A percentile compares a stretch with the other conserved stretches of the same genome.
Conservation (phyloP, 1,139 yeast genomes). For the Yamadazyma sp. region DNA sequence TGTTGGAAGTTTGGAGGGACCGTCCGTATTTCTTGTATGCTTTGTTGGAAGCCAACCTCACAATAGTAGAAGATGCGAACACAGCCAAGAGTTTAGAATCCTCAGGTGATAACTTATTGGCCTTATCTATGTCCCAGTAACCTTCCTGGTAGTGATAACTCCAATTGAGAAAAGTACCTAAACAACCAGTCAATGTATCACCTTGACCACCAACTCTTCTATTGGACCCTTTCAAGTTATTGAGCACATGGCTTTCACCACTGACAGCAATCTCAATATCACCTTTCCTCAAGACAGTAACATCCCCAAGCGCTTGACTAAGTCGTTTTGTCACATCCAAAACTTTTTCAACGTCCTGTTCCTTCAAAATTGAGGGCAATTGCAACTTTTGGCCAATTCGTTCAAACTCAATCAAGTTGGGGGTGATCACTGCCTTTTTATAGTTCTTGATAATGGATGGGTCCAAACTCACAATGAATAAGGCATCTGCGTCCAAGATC, state of each 20-base stretch:
- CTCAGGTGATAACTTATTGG: slow-evolving; percentile 25
- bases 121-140: slow-evolving; percentile 50
- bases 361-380: slow-evolving; percentile 31
- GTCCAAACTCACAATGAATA: slow-evolving; percentile 57
- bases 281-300: slow-evolving; percentile 76
- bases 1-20: slow-evolving; percentile 81
- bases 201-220: slow-evolving; percentile 52
- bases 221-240: slow-evolving; percentile 56
- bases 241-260: slow-evolving; percentile 39
- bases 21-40: slow-evolving; percentile 72
- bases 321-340: slow-evolving; percentile 38
- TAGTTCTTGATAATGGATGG: slow-evolving; percentile 54
- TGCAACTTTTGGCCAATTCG: slow-evolving; percentile 54
- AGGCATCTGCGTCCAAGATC: slow-evolving; percentile 87
- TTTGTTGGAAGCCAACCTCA: slow-evolving; percentile 61
- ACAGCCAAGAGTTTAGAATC: slow-evolving; percentile 61
- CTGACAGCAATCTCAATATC: slow-evolving; percentile 59
- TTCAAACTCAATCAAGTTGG: slow-evolving; percentile 83
- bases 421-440: slow-evolving; percentile 71
- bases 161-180: slow-evolving; percentile 45
- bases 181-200: slow-evolving; percentile 45
- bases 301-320: slow-evolving; percentile 60
- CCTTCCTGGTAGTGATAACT: slow-evolving; percentile 52
- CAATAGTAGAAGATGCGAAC: slow-evolving; percentile 70
- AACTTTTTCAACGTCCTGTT: slow-evolving; percentile 20